These are phyloP conservation scores for Salix caprea DNA, from an alignment of 345 rosid genomes.

Conservation along the genomic window DNA sequence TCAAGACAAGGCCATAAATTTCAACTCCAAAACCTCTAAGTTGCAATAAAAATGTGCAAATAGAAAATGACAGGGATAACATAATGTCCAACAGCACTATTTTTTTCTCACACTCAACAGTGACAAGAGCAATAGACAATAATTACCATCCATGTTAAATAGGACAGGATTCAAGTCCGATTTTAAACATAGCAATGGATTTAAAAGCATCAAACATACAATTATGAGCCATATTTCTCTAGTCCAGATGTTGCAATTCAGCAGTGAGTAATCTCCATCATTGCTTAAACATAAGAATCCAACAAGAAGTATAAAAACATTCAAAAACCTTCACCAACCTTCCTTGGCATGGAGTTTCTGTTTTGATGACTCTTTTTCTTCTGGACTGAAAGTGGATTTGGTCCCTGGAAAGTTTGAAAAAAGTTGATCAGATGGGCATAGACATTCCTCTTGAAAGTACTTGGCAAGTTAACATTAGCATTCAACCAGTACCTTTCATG, in stretches of 20 bases:
- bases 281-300: not conserved
- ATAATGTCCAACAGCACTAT: not conserved
- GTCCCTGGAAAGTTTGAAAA: conserved; percentile 51
- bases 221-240: not conserved
- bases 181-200: not conserved
- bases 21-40: too few species aligned
- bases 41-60: not conserved
- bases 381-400: conserved; percentile 80
- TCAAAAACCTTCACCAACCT: conserved; percentile 29
- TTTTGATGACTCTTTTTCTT: conserved; percentile 54
- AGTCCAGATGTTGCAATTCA: not conserved
- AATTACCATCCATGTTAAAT: not conserved
- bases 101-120: not conserved
- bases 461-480: not conserved
- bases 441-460: not conserved
- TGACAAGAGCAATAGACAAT: not conserved
- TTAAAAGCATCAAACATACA: not conserved
- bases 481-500: not conserved
- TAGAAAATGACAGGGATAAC: not conserved
- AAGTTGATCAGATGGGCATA: not conserved
- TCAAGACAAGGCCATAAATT: too few species aligned
- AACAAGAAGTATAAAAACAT: not conserved
- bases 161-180: not conserved
- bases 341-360: conserved; percentile 22
- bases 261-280: not conserved